phyloP scores from a whole-genome alignment of 768 basidiomycete genomes.

The Tremella yokohamensis region DNA sequence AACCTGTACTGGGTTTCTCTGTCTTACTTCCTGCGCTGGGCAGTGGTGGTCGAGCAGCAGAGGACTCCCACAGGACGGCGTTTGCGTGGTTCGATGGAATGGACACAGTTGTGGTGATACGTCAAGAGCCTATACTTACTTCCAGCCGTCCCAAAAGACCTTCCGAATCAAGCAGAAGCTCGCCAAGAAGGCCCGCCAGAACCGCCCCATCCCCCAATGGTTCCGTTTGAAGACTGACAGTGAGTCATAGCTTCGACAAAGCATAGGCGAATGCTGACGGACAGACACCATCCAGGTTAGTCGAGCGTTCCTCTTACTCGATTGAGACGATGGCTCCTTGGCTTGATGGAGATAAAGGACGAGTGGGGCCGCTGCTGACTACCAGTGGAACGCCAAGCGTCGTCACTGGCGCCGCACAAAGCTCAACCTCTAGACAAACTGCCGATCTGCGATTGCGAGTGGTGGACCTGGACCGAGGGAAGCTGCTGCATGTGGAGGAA shows the following conservation, averaged over 20 bases:
- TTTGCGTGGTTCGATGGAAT: no score
- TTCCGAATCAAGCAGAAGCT: conserved; percentile 96
- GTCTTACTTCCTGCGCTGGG: no score
- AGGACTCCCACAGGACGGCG: no score
- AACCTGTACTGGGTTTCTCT: no score
- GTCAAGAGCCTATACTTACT: conserved; percentile 2
- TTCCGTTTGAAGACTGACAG: conserved; percentile 91
- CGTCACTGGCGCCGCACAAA: conserved; percentile 99
- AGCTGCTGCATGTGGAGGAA: no score
- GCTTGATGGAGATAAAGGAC: conserved; percentile 9
- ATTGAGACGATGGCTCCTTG: conserved; percentile 61
- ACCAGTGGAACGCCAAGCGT: conserved; percentile 62
- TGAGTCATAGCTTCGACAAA: conserved; percentile 60
- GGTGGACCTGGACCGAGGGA: no score
- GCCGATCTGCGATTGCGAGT: background rate
- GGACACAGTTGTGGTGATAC: no score
- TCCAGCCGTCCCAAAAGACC: conserved; percentile 95
- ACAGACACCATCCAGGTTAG: conserved; percentile 38
- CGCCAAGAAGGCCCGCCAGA: conserved; percentile 92
- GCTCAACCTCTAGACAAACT: conserved; percentile 75
- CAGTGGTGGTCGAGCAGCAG: no score
- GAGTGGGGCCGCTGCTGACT: conserved; percentile 3
- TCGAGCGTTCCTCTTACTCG: conserved; percentile 1
- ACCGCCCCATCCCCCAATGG: conserved; percentile 99
- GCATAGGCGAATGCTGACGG: conserved; percentile 6